Evolutionary conservation across 805 yeast species (phyloP).

Genomic region (Candida nanaspora): DNA sequence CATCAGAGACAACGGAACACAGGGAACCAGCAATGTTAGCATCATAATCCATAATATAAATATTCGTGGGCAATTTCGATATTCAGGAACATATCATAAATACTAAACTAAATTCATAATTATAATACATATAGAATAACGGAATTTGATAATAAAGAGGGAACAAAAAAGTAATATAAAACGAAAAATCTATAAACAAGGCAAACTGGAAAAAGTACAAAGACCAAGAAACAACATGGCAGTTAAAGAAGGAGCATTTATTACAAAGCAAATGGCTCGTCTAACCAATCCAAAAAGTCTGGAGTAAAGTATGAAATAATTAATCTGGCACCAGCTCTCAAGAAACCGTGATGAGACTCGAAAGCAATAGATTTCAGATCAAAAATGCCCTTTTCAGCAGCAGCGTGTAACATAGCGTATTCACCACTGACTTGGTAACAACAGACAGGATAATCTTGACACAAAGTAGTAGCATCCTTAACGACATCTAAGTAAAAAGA

Average conservation of each 20-base stretch:
- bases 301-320: constrained; percentile 93
- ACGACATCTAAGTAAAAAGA: constrained; percentile 91
- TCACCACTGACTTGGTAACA: constrained; percentile 97
- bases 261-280: constrained; percentile 17
- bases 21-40: background rate
- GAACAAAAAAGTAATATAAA: background rate
- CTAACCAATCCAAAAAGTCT: constrained; percentile 90
- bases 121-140: background rate
- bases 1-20: background rate
- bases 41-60: background rate
- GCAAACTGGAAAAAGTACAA: too few relatives aligned
- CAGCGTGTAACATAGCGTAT: constrained; percentile 96
- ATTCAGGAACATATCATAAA: too few relatives aligned
- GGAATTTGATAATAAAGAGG: background rate
- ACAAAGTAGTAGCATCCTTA: constrained; percentile 77
- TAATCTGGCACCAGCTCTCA: constrained; percentile 93
- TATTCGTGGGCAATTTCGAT: too few relatives aligned
- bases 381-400: constrained; percentile 90
- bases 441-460: constrained; percentile 81
- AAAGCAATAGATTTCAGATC: constrained; percentile 75
- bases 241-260: too few relatives aligned
- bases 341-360: constrained; percentile 84
- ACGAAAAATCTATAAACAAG: too few relatives aligned
- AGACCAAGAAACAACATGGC: too few relatives aligned
- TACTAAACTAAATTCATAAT: too few relatives aligned